These are phyloP conservation scores for Parascedosporium putredinis DNA, from an alignment of 2,329 filamentous ascomycete genomes.

Conservation along the genomic window DNA sequence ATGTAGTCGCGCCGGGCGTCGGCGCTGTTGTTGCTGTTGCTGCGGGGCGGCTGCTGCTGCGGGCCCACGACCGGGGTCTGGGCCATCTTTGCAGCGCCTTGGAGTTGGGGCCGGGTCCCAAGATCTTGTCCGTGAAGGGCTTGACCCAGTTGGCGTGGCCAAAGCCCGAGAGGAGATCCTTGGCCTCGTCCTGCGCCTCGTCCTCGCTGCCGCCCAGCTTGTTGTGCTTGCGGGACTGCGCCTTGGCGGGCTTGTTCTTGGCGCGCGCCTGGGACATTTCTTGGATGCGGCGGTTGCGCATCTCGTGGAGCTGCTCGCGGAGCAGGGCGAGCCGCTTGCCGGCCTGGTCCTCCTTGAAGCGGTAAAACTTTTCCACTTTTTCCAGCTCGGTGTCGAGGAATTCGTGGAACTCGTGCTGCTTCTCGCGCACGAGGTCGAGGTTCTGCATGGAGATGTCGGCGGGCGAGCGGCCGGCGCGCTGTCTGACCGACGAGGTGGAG, in stretches of 20 bases:
- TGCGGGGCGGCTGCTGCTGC: conserved; percentile 20
- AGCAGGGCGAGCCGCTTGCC: conserved; percentile 59
- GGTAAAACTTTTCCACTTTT: conserved; percentile 92
- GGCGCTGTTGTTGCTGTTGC: too few relatives aligned
- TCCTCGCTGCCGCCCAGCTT: too few relatives aligned
- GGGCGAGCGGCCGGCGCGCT: conserved; percentile 24
- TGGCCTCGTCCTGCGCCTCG: neutral
- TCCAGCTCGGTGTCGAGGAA: conserved; percentile 76
- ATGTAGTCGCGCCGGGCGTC: conserved; percentile 38
- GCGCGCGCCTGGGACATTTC: conserved; percentile 47
- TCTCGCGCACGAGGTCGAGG: conserved; percentile 55
- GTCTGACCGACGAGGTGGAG: conserved; percentile 17
- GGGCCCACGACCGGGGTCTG: conserved; percentile 33
- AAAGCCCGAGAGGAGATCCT: neutral
- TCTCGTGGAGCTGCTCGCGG: conserved; percentile 80
- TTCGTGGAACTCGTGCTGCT: conserved; percentile 74
- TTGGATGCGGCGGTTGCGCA: conserved; percentile 72
- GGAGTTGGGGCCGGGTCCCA: conserved; percentile 49
- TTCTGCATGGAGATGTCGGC: conserved; percentile 32
- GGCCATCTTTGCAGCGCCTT: conserved; percentile 46
- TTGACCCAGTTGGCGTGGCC: conserved; percentile 31
- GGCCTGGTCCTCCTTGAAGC: conserved; percentile 76
- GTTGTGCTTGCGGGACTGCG: too few relatives aligned
- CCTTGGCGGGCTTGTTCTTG: conserved; percentile 22
- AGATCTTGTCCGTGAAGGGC: conserved; percentile 43